A percentile compares a stretch with the other conserved stretches of the same genome.
Evolutionary conservation across 768 basidiomycete species (phyloP).

Genomic region (Trametes cubensis): DNA sequence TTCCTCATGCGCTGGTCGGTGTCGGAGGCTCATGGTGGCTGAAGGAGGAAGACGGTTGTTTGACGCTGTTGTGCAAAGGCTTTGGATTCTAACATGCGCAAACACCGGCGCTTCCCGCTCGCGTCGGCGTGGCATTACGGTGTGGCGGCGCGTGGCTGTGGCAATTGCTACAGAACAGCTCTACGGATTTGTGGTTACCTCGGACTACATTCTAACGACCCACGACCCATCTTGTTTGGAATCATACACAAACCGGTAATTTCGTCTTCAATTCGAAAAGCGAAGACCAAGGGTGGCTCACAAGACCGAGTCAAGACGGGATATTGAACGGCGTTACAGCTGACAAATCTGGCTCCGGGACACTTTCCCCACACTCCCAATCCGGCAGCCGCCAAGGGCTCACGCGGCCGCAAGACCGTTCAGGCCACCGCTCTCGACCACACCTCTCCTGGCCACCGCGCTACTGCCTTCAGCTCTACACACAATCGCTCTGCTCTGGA

Average conservation of each 20-base stretch:
- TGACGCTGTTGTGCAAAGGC: constrained; percentile 39
- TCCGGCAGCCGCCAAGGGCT: constrained; percentile 9
- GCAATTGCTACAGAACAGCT: not conserved
- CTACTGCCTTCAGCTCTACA: not conserved
- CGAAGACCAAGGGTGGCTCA: too few relatives aligned
- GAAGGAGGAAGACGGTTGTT: constrained; percentile 19
- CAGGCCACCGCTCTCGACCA: constrained; percentile 18
- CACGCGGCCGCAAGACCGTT: constrained; percentile 2
- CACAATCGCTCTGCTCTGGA: constrained; percentile 11
- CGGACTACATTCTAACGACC: too few relatives aligned
- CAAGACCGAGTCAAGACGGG: not conserved
- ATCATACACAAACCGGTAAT: too few relatives aligned
- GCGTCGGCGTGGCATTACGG: not conserved
- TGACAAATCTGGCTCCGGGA: constrained; percentile 24
- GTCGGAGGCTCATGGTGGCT: constrained; percentile 51
- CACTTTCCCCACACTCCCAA: constrained; percentile 11
- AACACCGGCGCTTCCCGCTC: constrained; percentile 15
- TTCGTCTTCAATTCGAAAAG: too few relatives aligned
- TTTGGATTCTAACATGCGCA: constrained; percentile 35
- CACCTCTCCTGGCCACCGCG: constrained; percentile 12
- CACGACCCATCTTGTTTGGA: too few relatives aligned
- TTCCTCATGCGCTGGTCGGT: constrained; percentile 76
- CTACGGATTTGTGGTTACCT: too few relatives aligned
- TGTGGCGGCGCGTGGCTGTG: not conserved
- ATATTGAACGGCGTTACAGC: constrained; percentile 4